phyloP scores from a whole-genome alignment of 1,284 basidiomycete genomes.

The Dichomitus squalens region DNA sequence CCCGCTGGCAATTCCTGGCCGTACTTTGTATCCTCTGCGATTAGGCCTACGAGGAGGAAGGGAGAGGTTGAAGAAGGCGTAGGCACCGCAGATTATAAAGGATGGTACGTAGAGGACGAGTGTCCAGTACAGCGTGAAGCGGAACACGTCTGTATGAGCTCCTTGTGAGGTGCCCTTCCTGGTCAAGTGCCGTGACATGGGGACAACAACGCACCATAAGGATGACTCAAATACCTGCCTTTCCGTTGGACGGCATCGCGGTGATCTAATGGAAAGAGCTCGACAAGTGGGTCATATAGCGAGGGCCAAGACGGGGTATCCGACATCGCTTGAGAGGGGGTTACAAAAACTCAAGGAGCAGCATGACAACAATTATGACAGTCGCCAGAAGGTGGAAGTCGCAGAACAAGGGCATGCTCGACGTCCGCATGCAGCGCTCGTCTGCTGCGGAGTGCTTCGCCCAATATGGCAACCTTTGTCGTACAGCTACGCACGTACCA shows the following conservation, averaged over 20 bases:
- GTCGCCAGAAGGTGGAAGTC: neutral
- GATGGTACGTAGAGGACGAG: conserved; percentile 73
- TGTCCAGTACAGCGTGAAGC: conserved; percentile 86
- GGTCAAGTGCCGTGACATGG: too few relatives aligned
- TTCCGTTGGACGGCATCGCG: conserved; percentile 34
- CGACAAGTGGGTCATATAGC: conserved; percentile 47
- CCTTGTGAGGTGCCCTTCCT: too few relatives aligned
- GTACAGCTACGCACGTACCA: too few relatives aligned
- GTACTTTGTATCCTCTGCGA: conserved; percentile 12
- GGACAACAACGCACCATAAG: conserved; percentile 37
- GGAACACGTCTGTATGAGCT: conserved; percentile 67
- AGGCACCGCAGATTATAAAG: conserved; percentile 67
- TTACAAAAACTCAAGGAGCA: neutral
- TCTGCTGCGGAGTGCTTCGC: neutral
- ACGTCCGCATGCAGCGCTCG: neutral
- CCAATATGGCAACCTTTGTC: neutral
- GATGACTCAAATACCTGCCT: conserved; percentile 36
- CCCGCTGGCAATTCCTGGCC: conserved; percentile 13
- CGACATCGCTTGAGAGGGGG: conserved; percentile 9
- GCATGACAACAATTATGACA: conserved; percentile 8
- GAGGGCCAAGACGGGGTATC: conserved; percentile 45
- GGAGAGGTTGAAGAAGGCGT: conserved; percentile 72
- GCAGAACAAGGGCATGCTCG: neutral
- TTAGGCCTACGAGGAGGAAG: conserved; percentile 45
- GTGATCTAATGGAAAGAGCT: conserved; percentile 44